phyloP scores from a whole-genome alignment of 176 grass and related monocot genomes.

The Phoenix dactylifera region DNA sequence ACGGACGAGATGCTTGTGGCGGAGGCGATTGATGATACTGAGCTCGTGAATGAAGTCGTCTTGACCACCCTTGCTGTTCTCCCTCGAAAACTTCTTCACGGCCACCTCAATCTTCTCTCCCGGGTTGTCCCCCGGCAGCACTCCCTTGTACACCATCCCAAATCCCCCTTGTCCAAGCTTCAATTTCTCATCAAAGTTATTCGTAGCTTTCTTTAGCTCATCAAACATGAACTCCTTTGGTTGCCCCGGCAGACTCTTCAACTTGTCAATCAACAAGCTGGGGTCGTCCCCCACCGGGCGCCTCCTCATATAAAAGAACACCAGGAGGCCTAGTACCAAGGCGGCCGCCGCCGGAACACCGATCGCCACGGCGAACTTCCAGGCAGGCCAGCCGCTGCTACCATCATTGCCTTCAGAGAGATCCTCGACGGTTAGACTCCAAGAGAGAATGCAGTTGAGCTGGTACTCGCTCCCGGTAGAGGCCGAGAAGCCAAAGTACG shows the following conservation, averaged over 20 bases:
- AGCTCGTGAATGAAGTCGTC: constrained; percentile 91
- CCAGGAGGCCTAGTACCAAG: constrained; percentile 23
- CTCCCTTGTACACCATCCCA: constrained; percentile 70
- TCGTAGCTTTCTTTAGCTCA: constrained; percentile 63
- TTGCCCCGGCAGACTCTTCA: constrained; percentile 63
- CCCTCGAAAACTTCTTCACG: constrained; percentile 78
- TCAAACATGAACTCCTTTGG: constrained; percentile 70
- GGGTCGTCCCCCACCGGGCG: constrained; percentile 30
- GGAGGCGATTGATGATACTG: constrained; percentile 82
- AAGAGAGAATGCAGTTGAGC: no score
- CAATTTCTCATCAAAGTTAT: constrained; percentile 78
- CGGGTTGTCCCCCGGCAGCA: constrained; percentile 33
- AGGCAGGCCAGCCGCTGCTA: constrained; percentile 6
- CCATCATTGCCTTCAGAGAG: constrained; percentile 4
- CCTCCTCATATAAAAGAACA: constrained; percentile 31
- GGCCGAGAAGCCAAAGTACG: no score
- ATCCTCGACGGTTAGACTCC: no score
- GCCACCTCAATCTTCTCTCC: constrained; percentile 47
- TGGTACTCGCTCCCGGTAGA: no score
- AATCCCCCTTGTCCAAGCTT: constrained; percentile 84
- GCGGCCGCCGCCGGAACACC: constrained; percentile 26
- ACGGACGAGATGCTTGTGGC: constrained; percentile 75
- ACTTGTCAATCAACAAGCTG: constrained; percentile 14
- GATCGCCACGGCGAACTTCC: constrained; percentile 34
- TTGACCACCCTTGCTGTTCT: constrained; percentile 70